Base-by-base conservation (phyloP, 768 basidiomycete genomes). In the Boletus coccyginus region DNA sequence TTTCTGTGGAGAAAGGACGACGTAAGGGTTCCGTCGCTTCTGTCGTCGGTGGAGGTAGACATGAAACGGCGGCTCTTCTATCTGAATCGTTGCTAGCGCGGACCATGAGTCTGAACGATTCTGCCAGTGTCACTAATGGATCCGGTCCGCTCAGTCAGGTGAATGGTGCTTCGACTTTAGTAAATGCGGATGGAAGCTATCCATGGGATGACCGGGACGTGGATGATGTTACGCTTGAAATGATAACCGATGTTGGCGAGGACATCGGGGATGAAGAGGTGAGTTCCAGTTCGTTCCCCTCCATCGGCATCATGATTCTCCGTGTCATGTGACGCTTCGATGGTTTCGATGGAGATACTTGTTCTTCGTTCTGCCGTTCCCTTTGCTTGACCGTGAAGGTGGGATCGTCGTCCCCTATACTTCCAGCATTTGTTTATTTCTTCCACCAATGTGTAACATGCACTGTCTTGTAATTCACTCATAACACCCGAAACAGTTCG, bases 191-290 rank as follows among this genome's bases (percentile, higher is more conserved):
- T 27, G 58, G 61, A 33, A 41, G 53, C 31, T 58, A 66, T 60
- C 38, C 54, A 24, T 72, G 69, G 69, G 68, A 69, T 29, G 65
- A 72, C 24, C 62, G 66, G 58, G 84, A 83, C 19, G 82, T 80
- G 46, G 79, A 84, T 27, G 81, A 84, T 33, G 83, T 86, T 78
- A 83, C 81, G 19, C 72, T 89, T 60, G 90, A 91, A 62, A 84
- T 91, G 82, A 67, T 87, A 48, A 92, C 87, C 27, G 70, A 78
- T 36, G 65, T 71, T 19, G 69, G 71, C 12, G 87, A 87, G 55
- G 83, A 82, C 7, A 78, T 84, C 27, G 79, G 87, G 3, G 87
- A 91, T 61, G 90, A 92, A 63, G 90, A 91, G 66, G 87, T 85
- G 52, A 49, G 76, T 56, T 46, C 39, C 35, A 1, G 6, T 44